Evolutionary conservation across 208 protist genomes (phyloP), one percentile per base, ranked within the genome.

Genomic region (Vickermania spadyakhi): DNA sequence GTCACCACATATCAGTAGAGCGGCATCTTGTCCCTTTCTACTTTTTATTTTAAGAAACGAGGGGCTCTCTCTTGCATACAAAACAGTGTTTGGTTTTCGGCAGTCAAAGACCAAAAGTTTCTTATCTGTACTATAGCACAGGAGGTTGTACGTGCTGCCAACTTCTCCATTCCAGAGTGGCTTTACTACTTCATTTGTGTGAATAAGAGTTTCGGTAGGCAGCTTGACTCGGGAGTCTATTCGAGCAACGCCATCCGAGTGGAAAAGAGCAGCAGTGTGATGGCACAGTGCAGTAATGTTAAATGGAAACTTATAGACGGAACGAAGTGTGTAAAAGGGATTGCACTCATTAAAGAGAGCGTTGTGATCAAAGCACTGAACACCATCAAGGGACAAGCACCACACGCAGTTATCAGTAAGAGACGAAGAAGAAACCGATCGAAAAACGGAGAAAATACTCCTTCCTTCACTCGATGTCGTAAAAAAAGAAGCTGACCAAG

Each of bases 1-100:
- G n/a, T 66, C 60, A n/a, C 54, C 55, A 42, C 64, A 61, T 22
- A 82, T 62, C 4, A 82, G 62, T 13, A 82, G 58, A 3, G 61
- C 68, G 30, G 52, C 63, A 30, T 42, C 27, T 14, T 23, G 36
- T 57, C 60, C 60, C 1, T 27, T 14, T 59, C 18, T 45, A 18
- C 36, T 45, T 18, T 45, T 45, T n/a, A 45, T 18, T 7, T 18
- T n/a, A n/a, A 45, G 7, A 18, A n/a, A 45, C 36, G 36, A 7
- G 7, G 36, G 36, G 36, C 36, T 45, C 18, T 45, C 36, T 7
- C 18, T 7, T 7, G 11, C 7, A 18, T 45, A 45, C 36, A 45
- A 7, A 18, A 18, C 11, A 45, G 11, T 45, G 18, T 7, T 18
- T 7, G 36, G 11, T n/a, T 18, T 7, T 7, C 36, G 36, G 36